A percentile compares a stretch with the other conserved stretches of the same genome.
Evolutionary conservation across 2,329 filamentous ascomycete genomes (phyloP).

Genomic region (Peltaster fructicola): DNA sequence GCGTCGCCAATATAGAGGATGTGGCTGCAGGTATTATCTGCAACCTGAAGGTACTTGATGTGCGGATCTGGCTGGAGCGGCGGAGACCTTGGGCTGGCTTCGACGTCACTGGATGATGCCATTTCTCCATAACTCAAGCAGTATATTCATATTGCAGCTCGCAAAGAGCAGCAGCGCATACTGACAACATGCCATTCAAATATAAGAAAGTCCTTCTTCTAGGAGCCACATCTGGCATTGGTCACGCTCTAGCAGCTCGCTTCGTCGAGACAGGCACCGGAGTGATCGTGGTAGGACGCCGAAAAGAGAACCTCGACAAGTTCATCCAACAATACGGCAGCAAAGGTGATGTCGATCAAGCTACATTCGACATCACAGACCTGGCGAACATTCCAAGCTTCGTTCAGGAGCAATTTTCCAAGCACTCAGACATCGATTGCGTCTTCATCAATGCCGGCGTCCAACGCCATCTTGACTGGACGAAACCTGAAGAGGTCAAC

Average conservation of each 20-base stretch:
- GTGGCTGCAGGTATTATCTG: no score
- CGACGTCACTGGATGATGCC: no score
- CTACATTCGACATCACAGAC: conserved; percentile 34
- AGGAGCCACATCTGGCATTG: conserved; percentile 36
- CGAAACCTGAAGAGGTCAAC: conserved; percentile 30
- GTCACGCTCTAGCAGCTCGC: conserved; percentile 31
- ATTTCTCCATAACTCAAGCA: no score
- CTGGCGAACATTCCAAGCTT: conserved; percentile 30
- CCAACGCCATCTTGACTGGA: conserved; percentile 32
- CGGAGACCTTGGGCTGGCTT: no score
- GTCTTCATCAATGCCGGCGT: conserved; percentile 38
- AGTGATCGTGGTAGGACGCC: conserved; percentile 32
- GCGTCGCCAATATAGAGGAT: no score
- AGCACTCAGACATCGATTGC: conserved; percentile 34
- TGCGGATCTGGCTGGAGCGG: no score
- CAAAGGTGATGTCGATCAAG: conserved; percentile 26
- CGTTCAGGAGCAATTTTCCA: conserved; percentile 22
- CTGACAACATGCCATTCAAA: conserved; percentile 25
- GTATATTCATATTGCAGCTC: no score
- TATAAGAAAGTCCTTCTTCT: conserved; percentile 37
- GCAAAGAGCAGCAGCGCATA: no score
- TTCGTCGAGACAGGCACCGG: conserved; percentile 30
- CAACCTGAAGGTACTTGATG: no score
- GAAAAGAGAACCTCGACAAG: conserved; percentile 33
- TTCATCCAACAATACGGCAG: conserved; percentile 29